Evolutionary conservation across 805 yeast genomes (phyloP), one percentile per base, ranked within the genome.

Genomic region (Hanseniaspora vineae): DNA sequence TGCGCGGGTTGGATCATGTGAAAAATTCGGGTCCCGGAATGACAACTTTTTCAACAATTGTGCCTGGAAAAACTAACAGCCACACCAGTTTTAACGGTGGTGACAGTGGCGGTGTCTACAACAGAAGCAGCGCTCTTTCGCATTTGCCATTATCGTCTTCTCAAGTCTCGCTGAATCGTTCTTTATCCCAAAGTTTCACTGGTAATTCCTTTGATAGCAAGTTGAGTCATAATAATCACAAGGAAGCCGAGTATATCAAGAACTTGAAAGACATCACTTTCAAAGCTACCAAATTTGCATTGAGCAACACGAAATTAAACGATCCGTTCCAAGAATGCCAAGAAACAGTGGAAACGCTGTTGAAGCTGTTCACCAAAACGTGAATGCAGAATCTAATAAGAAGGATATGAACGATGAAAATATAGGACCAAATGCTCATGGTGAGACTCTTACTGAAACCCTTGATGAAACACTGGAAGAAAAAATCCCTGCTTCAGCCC

Each of bases 261-360:
- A 53, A 65, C 55, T 52, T 70, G n/a, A 65, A 63, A 52, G 56
- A 61, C 44, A 59, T 65, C 50, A 60, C 70, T 0, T 64, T 57
- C 48, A 58, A 60, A 45, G 62, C 72, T 0, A 60, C 70, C 3
- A 66, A 66, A 48, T 70, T 69, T 48, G 60, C 70, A 9, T 60
- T 67, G 39, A 55, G 73, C 39, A 48, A 55, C 2, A 60, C 56
- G 14, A 40, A 40, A 40, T 17, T 40, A 37, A 55, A 49, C 52
- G 43, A 66, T 4, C 50, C 63, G 14, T 54, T 64, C 39, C 67
- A 64, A 33, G 46, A 54, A 23, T 48, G 69, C 23, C 67, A 64
- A 51, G 64, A 64, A 39, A 60, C 65, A 3, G 69, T 70, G 2
- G 66, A 61, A 44, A 60, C 63, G 1, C 46, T 66, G 17, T 55